These are phyloP conservation scores for Boechera retrofracta DNA, from an alignment of 345 rosid genomes.

Conservation along the genomic window DNA sequence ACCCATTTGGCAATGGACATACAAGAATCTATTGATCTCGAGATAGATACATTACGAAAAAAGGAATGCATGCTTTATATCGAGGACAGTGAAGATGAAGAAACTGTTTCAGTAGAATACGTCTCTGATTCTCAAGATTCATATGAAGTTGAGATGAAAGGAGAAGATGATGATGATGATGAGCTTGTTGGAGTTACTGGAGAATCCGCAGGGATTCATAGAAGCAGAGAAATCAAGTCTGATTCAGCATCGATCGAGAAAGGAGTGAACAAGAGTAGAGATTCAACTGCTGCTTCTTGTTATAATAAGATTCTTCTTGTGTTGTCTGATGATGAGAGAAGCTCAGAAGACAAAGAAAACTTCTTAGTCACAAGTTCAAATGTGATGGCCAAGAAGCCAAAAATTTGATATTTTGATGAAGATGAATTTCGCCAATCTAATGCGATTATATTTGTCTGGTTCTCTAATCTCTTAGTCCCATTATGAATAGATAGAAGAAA, in stretches of 20 bases:
- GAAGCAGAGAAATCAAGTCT: slow-evolving; percentile 20
- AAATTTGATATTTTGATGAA: neutral
- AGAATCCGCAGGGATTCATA: slow-evolving; percentile 22
- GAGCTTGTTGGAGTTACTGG: slow-evolving; percentile 25
- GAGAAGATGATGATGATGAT: slow-evolving; percentile 12
- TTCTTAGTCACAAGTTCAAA: slow-evolving; percentile 3
- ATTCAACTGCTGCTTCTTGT: slow-evolving; percentile 19
- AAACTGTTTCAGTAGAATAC: slow-evolving; percentile 32
- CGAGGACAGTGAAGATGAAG: slow-evolving; percentile 44
- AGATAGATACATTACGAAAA: slow-evolving; percentile 25
- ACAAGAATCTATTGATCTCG: slow-evolving; percentile 17
- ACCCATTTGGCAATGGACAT: slow-evolving; percentile 42
- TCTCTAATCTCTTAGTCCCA: neutral
- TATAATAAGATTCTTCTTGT: slow-evolving; percentile 30
- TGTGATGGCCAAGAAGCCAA: slow-evolving; percentile 36
- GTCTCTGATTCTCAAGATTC: slow-evolving; percentile 40
- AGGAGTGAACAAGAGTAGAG: slow-evolving; percentile 22
- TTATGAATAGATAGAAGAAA: neutral
- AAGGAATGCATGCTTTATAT: slow-evolving; percentile 18
- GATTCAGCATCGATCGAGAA: slow-evolving; percentile 23
- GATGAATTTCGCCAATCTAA: slow-evolving; percentile 12
- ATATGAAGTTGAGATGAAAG: slow-evolving; percentile 26
- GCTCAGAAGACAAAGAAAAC: slow-evolving; percentile 28
- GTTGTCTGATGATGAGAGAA: slow-evolving; percentile 44
- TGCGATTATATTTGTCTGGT: neutral